Evolutionary conservation across 2,329 filamentous ascomycete species (phyloP).

Genomic region (Xylaria sp.): DNA sequence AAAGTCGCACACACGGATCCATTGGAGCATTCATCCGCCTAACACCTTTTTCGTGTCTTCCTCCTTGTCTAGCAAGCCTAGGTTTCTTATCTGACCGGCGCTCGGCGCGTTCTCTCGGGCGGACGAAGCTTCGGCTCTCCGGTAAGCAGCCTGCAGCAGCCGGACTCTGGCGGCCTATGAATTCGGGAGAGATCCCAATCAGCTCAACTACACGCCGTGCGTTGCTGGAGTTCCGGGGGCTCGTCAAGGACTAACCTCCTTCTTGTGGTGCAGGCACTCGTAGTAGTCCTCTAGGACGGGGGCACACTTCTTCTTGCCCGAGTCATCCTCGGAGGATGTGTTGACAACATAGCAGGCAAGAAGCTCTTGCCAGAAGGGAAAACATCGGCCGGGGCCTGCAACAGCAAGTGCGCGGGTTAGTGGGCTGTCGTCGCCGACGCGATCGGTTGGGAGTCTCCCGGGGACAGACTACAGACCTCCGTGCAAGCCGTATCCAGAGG

Average conservation of each 20-base stretch:
- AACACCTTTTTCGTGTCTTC: slow-evolving; percentile 66
- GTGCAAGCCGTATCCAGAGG: slow-evolving; percentile 76
- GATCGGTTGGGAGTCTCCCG: background rate
- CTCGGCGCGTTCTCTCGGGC: slow-evolving; percentile 75
- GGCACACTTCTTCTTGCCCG: slow-evolving; percentile 81
- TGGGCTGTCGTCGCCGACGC: background rate
- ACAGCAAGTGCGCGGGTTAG: slow-evolving; percentile 23
- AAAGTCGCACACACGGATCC: slow-evolving; percentile 12
- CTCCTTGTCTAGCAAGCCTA: slow-evolving; percentile 79
- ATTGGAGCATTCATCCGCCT: slow-evolving; percentile 26
- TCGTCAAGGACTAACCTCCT: slow-evolving; percentile 65
- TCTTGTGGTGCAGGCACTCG: slow-evolving; percentile 97
- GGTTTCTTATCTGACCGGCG: slow-evolving; percentile 78
- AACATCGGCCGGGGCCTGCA: slow-evolving; percentile 70
- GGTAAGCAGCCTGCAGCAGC: slow-evolving; percentile 77
- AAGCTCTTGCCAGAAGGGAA: slow-evolving; percentile 99
- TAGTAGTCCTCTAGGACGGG: slow-evolving; percentile 93
- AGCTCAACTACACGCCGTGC: slow-evolving; percentile 1
- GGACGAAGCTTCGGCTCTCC: slow-evolving; percentile 69
- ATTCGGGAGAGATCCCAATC: slow-evolving; percentile 4
- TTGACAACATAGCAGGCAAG: slow-evolving; percentile 98
- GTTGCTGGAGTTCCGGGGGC: background rate
- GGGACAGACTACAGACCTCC: slow-evolving; percentile 55
- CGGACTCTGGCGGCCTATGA: slow-evolving; percentile 68
- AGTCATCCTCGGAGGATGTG: slow-evolving; percentile 69